phyloP scores from a whole-genome alignment of 352 stramenopile species.

The Phytophthora podocarpi region DNA sequence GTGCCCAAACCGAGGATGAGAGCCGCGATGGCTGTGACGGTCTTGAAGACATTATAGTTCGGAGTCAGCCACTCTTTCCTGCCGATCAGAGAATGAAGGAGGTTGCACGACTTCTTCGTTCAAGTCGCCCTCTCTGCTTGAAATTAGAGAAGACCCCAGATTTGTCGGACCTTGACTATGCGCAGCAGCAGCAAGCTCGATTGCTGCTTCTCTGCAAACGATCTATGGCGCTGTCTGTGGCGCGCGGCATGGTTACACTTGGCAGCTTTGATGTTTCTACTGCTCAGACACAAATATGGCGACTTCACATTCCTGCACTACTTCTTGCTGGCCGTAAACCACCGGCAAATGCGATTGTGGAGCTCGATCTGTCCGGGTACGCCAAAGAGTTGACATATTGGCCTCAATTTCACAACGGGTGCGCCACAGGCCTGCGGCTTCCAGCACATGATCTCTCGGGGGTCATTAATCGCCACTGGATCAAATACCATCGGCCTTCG shows the following conservation, averaged over 20 bases:
- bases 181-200: constrained; percentile 92
- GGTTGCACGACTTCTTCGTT: constrained; percentile 79
- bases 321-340: constrained; percentile 94
- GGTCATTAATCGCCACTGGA: constrained; percentile 96
- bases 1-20: constrained; percentile 3
- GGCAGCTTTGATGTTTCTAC: constrained; percentile 83
- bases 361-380: constrained; percentile 91
- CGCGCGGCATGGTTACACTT: constrained; percentile 97
- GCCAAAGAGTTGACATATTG: constrained; percentile 94
- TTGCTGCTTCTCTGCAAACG: constrained; percentile 95
- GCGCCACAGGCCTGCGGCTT: constrained; percentile 94
- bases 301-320: constrained; percentile 91
- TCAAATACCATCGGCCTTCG: constrained; percentile 96
- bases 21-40: constrained; percentile 54
- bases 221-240: constrained; percentile 92
- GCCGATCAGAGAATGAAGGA: constrained; percentile 82
- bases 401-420: constrained; percentile 99
- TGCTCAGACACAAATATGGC: constrained; percentile 80
- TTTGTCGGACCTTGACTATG: constrained; percentile 73
- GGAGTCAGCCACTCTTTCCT: constrained; percentile 70
- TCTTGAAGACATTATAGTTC: constrained; percentile 60
- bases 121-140: constrained; percentile 70
- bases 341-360: constrained; percentile 92
- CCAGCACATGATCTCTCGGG: constrained; percentile 62
- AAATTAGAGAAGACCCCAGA: constrained; percentile 73